phyloP scores from a whole-genome alignment of 768 basidiomycete species.

The Xanthoconium stramineum region DNA sequence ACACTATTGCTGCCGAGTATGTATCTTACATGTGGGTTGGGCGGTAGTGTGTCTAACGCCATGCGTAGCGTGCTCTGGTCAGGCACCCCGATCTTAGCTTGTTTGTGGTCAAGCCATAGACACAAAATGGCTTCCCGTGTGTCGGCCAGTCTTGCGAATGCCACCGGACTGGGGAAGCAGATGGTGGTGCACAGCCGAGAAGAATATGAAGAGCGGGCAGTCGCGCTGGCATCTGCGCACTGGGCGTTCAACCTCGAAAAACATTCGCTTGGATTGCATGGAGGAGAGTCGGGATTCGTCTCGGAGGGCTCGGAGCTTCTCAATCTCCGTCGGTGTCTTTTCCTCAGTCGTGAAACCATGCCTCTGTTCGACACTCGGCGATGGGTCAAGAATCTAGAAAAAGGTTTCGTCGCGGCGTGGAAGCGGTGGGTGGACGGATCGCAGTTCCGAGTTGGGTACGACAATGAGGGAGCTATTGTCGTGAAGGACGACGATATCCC shows the following conservation, averaged over 20 bases:
- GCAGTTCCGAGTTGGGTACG: conserved; percentile 29
- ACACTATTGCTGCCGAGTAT: conserved; percentile 49
- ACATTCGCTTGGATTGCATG: neutral
- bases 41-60: neutral
- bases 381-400: conserved; percentile 48
- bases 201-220: conserved; percentile 46
- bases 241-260: conserved; percentile 13
- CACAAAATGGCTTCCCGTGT: conserved; percentile 53
- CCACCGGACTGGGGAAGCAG: conserved; percentile 45
- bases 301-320: conserved; percentile 34
- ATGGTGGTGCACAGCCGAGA: conserved; percentile 44
- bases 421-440: conserved; percentile 45
- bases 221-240: conserved; percentile 36
- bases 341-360: conserved; percentile 38
- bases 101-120: conserved; percentile 39
- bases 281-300: neutral
- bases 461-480: conserved; percentile 32
- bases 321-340: conserved; percentile 40
- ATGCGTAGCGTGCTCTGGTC: conserved; percentile 45
- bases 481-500: conserved; percentile 27
- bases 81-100: conserved; percentile 49
- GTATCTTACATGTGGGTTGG: conserved; percentile 12
- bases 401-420: conserved; percentile 43
- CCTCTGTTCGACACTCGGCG: conserved; percentile 48
- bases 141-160: conserved; percentile 44